These are phyloP conservation scores for Paraurostyla sp. DNA, from an alignment of 73 alveolate species.

Conservation along the genomic window DNA sequence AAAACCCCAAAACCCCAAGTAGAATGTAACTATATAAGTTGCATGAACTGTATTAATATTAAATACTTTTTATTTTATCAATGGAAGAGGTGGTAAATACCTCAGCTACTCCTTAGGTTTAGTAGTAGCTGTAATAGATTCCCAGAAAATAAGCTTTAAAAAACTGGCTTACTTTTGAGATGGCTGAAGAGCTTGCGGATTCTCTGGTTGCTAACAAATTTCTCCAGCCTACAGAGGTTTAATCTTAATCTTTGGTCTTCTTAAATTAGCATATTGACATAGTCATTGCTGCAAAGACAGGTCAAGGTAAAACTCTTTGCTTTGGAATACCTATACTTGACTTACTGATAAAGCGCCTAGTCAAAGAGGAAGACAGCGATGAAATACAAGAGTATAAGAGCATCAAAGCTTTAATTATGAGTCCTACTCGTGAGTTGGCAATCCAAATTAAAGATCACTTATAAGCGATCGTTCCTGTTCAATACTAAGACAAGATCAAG, in stretches of 20 bases:
- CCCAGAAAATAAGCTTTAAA: slow-evolving; percentile 13
- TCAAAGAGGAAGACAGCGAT: slow-evolving; percentile 77
- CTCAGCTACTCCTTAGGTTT: no score
- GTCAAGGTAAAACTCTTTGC: slow-evolving; percentile 98
- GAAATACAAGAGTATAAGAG: slow-evolving; percentile 68
- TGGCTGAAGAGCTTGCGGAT: slow-evolving; percentile 36
- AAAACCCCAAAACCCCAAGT: no score
- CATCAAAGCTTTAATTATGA: slow-evolving; percentile 76
- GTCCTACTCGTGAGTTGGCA: slow-evolving; percentile 98
- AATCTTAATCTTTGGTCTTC: slow-evolving; percentile 73
- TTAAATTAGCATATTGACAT: slow-evolving; percentile 81
- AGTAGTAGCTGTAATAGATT: no score
- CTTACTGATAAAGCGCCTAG: slow-evolving; percentile 75
- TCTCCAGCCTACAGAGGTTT: slow-evolving; percentile 88
- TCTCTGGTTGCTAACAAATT: slow-evolving; percentile 31
- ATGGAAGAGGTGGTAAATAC: no score
- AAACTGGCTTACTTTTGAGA: slow-evolving; percentile 11
- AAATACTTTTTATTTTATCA: no score
- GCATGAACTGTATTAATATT: no score
- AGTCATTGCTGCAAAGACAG: slow-evolving; percentile 94
- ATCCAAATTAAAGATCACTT: slow-evolving; percentile 93
- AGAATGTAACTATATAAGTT: no score
- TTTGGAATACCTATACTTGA: slow-evolving; percentile 95
- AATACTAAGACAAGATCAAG: slow-evolving; percentile 74
- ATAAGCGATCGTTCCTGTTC: slow-evolving; percentile 80